A percentile compares a stretch with the other conserved stretches of the same genome.
phyloP scores from a whole-genome alignment of 169 alveolate genomes.

The Perkinsus olseni region DNA sequence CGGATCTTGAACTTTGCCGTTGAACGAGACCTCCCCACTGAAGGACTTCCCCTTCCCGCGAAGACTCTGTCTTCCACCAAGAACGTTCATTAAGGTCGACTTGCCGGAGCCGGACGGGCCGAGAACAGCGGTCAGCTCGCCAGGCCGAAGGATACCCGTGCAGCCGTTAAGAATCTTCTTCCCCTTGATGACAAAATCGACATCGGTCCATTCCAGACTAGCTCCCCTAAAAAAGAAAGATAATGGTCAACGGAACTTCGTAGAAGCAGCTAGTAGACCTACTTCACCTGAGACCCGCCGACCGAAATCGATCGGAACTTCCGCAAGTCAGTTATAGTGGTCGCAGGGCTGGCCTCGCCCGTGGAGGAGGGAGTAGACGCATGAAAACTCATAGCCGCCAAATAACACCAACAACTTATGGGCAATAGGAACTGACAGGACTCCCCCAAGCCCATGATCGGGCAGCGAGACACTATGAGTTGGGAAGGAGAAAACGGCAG shows the following conservation, averaged over 20 bases:
- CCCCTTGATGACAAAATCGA: background rate
- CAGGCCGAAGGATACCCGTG: slow-evolving; percentile 26
- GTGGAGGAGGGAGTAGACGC: background rate
- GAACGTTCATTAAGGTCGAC: slow-evolving; percentile 51
- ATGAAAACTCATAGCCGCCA: background rate
- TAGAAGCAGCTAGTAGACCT: background rate
- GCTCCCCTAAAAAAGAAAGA: background rate
- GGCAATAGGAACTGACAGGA: background rate
- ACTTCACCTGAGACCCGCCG: background rate
- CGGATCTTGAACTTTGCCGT: background rate
- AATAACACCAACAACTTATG: background rate
- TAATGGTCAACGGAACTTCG: background rate
- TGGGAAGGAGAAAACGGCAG: background rate
- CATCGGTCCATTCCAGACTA: background rate
- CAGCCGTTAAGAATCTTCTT: background rate
- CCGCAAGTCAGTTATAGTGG: background rate
- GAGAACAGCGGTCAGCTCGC: slow-evolving; percentile 61
- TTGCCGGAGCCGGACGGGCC: slow-evolving; percentile 78
- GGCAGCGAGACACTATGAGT: background rate
- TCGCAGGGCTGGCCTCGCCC: background rate
- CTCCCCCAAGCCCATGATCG: background rate
- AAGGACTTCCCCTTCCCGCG: background rate
- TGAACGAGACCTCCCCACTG: background rate
- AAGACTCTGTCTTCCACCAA: background rate
- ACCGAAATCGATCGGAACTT: background rate